Base-by-base conservation (phyloP, 768 basidiomycete species). In the Boletus speciosus region DNA sequence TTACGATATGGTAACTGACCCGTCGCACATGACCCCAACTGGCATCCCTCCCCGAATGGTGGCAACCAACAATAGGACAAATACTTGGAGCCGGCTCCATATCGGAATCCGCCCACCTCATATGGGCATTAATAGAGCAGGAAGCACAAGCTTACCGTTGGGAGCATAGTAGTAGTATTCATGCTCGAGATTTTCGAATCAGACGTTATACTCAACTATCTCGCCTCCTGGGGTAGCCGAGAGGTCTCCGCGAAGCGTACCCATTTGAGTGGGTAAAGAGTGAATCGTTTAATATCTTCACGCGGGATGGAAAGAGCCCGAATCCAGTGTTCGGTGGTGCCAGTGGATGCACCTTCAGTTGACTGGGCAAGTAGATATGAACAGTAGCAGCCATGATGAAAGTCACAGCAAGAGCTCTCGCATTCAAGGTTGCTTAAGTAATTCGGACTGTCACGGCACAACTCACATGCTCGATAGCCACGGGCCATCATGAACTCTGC, bases 401-500 rank as follows among this genome's bases (percentile, higher is more conserved):
- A 25, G 25, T 25, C 25, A 4, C 4, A 25, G 25, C 4, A 25
- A 25, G 25, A 25, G 19, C 19, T 19, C 19, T 19, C 19, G 19
- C 19, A 19, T 19, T 19, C 19, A 23, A 23, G 23, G 23, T 23
- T 23, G 23, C 23, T 23, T 23, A 23, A 23, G 23, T 27, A 27
- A 8, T n/a, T 37, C 12, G 10, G 19, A 15, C 23, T 21, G 11
- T 25, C 34, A 35, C 29, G 15, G 1, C 31, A 11, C 31, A 0
- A 31, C 9, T 40, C 29, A 9, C 31, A 32, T 7, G 6, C 5
- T 19, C 8, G 32, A 19, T 29, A 21, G 34, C 25, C 8, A 9
- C 9, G 29, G 29, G 29, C 44, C 44, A 53, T 49, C 52, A 79
- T 78, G 76, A 78, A 69, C 62, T 68, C 80, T 36, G 73, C 75